phyloP scores from a whole-genome alignment of 2,329 filamentous ascomycete genomes.

The Septoria linicola region DNA sequence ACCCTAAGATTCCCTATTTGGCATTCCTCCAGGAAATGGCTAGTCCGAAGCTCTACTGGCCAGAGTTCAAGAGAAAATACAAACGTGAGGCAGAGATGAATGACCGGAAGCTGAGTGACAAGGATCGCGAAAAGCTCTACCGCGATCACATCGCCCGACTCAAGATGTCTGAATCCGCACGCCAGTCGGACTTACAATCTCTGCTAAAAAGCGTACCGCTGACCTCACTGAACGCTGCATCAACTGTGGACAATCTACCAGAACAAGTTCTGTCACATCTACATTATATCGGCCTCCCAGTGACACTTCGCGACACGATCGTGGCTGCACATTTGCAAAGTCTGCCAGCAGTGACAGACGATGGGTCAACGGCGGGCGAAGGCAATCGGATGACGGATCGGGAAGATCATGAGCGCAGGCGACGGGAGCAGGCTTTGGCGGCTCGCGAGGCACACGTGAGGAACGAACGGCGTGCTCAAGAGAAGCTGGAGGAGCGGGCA shows the following conservation, averaged over 20 bases:
- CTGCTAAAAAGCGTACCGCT: constrained; percentile 63
- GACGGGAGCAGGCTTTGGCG: constrained; percentile 27
- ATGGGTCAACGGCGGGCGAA: constrained; percentile 53
- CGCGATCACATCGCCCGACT: constrained; percentile 69
- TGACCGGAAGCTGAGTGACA: constrained; percentile 59
- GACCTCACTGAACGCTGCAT: constrained; percentile 59
- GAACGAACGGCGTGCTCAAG: constrained; percentile 21
- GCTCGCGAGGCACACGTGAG: constrained; percentile 28
- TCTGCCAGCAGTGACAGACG: constrained; percentile 47
- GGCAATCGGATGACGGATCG: constrained; percentile 38
- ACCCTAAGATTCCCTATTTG: constrained; percentile 80
- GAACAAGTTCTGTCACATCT: constrained; percentile 63
- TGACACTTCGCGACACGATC: constrained; percentile 61
- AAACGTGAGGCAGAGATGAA: constrained; percentile 79
- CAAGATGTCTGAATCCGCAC: constrained; percentile 62
- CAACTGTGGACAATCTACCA: constrained; percentile 59
- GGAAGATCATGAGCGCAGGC: constrained; percentile 25
- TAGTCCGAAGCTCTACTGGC: constrained; percentile 92
- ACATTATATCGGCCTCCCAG: constrained; percentile 66
- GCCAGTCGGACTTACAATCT: constrained; percentile 67
- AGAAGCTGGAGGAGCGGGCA: constrained; percentile 25
- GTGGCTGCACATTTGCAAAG: constrained; percentile 66
- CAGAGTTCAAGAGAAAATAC: constrained; percentile 90
- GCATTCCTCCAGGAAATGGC: constrained; percentile 77
- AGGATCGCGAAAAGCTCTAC: constrained; percentile 77